Percentiles rank a stretch among this genome's conserved stretches.
These are phyloP conservation scores for Albugo laibachii DNA, from an alignment of 352 stramenopile genomes.

Conservation along the genomic window DNA sequence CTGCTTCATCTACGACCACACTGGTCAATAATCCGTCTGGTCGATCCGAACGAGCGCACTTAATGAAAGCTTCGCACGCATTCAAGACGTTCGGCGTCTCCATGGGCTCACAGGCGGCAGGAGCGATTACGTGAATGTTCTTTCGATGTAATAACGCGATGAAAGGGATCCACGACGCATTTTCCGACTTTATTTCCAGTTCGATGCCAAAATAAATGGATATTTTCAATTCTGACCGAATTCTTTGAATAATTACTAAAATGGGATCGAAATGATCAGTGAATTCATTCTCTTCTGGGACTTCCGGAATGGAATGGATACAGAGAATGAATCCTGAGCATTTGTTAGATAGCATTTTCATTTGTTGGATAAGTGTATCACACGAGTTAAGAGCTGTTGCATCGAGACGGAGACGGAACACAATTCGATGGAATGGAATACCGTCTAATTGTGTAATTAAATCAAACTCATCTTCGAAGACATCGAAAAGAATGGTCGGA, in stretches of 20 bases:
- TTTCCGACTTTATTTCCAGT: constrained; percentile 9
- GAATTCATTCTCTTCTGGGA: neutral
- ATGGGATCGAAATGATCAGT: too few species aligned
- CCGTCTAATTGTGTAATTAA: neutral
- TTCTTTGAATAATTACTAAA: constrained; percentile 9
- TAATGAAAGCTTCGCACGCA: constrained; percentile 30
- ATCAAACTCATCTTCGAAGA: constrained; percentile 14
- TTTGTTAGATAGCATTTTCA: neutral
- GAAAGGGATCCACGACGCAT: constrained; percentile 14
- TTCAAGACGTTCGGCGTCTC: constrained; percentile 17
- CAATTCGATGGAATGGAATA: neutral
- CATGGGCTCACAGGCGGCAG: constrained; percentile 9
- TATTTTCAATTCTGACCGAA: constrained; percentile 25
- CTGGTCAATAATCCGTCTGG: constrained; percentile 85
- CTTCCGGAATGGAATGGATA: neutral
- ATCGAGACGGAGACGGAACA: neutral
- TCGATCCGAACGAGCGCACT: constrained; percentile 77
- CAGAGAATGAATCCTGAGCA: neutral
- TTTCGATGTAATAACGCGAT: constrained; percentile 43
- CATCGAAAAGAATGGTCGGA: constrained; percentile 29
- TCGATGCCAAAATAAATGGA: constrained; percentile 33
- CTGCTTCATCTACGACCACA: constrained; percentile 82
- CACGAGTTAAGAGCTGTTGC: neutral
- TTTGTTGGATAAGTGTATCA: neutral
- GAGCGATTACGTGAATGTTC: constrained; percentile 29